Percentiles rank a stretch among this genome's conserved stretches.
Conservation (phyloP, 2,329 filamentous ascomycete genomes). For the Ophiostoma tasmaniense region DNA sequence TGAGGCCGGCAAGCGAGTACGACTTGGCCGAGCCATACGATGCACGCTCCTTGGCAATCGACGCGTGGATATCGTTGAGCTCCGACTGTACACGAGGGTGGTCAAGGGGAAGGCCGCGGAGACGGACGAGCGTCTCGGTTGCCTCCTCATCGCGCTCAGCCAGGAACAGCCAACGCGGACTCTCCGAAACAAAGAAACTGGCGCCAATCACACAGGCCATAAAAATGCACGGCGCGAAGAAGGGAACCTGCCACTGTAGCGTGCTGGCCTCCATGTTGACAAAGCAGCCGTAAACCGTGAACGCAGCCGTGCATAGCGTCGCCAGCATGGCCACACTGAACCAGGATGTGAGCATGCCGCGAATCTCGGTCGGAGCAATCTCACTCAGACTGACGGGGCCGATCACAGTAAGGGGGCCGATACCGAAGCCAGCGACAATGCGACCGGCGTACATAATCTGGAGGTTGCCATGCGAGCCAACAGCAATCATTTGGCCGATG, state of each 20-base stretch:
- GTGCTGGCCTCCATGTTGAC: slow-evolving; percentile 24
- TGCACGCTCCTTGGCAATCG: slow-evolving; percentile 4
- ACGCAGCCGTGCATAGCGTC: slow-evolving; percentile 26
- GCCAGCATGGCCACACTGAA: slow-evolving; percentile 33
- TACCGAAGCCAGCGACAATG: slow-evolving; percentile 29
- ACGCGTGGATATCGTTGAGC: slow-evolving; percentile 17
- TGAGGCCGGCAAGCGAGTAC: slow-evolving; percentile 11
- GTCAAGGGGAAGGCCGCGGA: slow-evolving; percentile 28
- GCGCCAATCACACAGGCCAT: slow-evolving; percentile 24
- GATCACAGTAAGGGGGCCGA: slow-evolving; percentile 34
- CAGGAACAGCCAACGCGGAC: slow-evolving; percentile 30
- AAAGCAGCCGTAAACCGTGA: slow-evolving; percentile 31
- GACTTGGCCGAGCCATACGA: not conserved
- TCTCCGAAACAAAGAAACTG: slow-evolving; percentile 29
- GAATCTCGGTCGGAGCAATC: slow-evolving; percentile 39
- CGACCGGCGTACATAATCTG: slow-evolving; percentile 31
- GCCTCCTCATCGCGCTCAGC: slow-evolving; percentile 25
- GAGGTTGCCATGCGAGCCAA: slow-evolving; percentile 19
- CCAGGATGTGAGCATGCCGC: slow-evolving; percentile 35
- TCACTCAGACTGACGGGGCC: slow-evolving; percentile 40
- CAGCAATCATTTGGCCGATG: slow-evolving; percentile 34
- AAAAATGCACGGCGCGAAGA: slow-evolving; percentile 27
- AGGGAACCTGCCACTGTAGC: slow-evolving; percentile 27
- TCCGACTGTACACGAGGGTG: slow-evolving; percentile 25
- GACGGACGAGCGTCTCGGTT: slow-evolving; percentile 22